Evolutionary conservation across 192 early-diverging fungal genomes (phyloP).

Genomic region (Allomyces arbusculus): DNA sequence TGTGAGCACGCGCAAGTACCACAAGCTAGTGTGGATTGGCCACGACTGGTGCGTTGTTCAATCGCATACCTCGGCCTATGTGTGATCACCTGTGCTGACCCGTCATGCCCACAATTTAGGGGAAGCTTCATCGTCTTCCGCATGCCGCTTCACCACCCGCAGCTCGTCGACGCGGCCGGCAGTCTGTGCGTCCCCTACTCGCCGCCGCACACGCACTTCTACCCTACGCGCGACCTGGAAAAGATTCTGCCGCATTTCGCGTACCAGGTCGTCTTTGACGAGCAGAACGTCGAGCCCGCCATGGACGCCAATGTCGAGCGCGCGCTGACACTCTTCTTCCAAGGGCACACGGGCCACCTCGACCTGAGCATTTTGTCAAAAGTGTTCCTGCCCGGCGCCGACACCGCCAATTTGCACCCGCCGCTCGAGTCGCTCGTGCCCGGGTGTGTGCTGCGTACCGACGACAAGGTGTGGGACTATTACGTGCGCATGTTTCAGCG

Average conservation of each 20-base stretch:
- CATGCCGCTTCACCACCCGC: background rate
- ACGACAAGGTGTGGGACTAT: background rate
- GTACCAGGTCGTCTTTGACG: background rate
- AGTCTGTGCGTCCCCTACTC: background rate
- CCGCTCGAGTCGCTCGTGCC: background rate
- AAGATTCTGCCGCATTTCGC: background rate
- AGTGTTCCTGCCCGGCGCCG: background rate
- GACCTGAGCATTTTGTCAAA: background rate
- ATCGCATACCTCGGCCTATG: too few relatives aligned
- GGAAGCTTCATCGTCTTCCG: background rate
- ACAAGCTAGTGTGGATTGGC: background rate
- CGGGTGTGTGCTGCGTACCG: background rate
- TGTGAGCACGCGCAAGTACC: background rate
- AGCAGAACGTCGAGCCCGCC: background rate
- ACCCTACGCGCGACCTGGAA: background rate
- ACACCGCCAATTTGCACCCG: background rate
- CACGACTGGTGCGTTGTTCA: background rate
- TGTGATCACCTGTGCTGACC: too few relatives aligned
- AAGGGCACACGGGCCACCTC: background rate
- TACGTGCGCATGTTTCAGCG: background rate
- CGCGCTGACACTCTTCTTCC: background rate
- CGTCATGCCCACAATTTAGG: too few relatives aligned
- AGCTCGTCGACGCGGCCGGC: background rate
- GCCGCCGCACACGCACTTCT: background rate
- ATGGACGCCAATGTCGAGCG: background rate